Evolutionary conservation across 352 stramenopile genomes (phyloP), one percentile per base, ranked within the genome.

Genomic region (Pythium volutum): DNA sequence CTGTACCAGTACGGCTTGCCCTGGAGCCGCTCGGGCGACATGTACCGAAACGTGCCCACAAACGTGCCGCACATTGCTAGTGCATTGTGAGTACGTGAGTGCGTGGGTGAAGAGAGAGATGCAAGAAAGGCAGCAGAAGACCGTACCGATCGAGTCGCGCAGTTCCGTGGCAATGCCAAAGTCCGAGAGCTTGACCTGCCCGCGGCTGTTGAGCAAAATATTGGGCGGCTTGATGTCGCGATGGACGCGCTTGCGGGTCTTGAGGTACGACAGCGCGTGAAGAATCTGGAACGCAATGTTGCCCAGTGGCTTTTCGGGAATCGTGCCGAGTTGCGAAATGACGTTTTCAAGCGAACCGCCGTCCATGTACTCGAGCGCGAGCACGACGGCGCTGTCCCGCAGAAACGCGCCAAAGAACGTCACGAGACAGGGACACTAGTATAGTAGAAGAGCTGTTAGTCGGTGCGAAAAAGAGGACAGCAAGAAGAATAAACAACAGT

Each of bases 161-260:
- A 95, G 66, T 70, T 97, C 89, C 5, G 69, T 90, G 27, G 81
- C 90, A 63, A 97, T 98, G 38, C 96, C 97, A 87, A 99, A 98
- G 74, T 99, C 97, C 38, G 92, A 97, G 50, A 99, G 79, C 73
- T 99, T 99, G 55, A 98, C 91, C 53, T 88, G 70, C 16, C 95
- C 96, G 20, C 87, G 73, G 23, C 74, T 84, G 68, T 98, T 95
- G 38, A 98, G 66, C 46, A 99, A 73, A 22, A 98, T 89, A 73
- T 99, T 99, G 20, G 86, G 93, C 36, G 94, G 96, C 73, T 99
- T 99, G 58, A 99, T 97, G 77, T 99, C 96, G 3, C 97, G 81
- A 67, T 99, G 97, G 46, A 98, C 75, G 48, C 82, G 80, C 46
- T 91, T 87, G 71, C 97, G 85, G 52, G 84, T 85, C 74, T 98